Evolutionary conservation across 139 green algal species (phyloP), one percentile per base, ranked within the genome.

Genomic region (Chlamydomonas sp.): DNA sequence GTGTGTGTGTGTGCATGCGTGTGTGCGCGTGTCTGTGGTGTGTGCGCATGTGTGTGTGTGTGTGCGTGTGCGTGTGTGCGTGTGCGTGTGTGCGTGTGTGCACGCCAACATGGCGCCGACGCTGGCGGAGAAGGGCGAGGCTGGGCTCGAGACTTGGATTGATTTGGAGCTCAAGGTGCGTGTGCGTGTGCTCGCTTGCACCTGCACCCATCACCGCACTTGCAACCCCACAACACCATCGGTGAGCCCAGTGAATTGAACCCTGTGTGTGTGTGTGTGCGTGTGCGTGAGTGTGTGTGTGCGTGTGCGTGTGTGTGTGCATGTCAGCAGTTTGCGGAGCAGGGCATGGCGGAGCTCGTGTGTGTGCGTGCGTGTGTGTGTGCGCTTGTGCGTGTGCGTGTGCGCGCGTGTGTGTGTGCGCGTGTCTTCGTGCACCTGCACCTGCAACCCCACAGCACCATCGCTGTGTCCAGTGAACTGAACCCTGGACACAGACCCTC

Each of bases 81-180:
- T n/a, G n/a, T n/a, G n/a, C n/a, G n/a, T n/a, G n/a, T n/a, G n/a
- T n/a, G n/a, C n/a, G n/a, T n/a, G n/a, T n/a, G n/a, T n/a, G n/a
- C n/a, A n/a, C n/a, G n/a, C n/a, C 57, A 96, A 97, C 82, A 94
- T 87, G 5, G 88, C 88, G 22, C 90, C 90, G 22, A 75, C 83
- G 29, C 81, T 94, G 2, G 84, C 84, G n/a, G 90, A 96, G 70
- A 78, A 77, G 35, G 81, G 81, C 2, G 81, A 87, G 76, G 70
- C 61, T 74, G 72, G 83, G 83, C 34, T 58, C 71, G 87, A 94
- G 72, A 48, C 67, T 43, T 96, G 88, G 87, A n/a, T 93, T 24
- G 84, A 96, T 59, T 81, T 98, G 69, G 92, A 98, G 82, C 86
- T 98, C 48, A 91, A 91, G 78, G 70, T 91, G 6, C 94, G 43